Conservation (phyloP, 805 yeast species). For the Candida oleophila region DNA sequence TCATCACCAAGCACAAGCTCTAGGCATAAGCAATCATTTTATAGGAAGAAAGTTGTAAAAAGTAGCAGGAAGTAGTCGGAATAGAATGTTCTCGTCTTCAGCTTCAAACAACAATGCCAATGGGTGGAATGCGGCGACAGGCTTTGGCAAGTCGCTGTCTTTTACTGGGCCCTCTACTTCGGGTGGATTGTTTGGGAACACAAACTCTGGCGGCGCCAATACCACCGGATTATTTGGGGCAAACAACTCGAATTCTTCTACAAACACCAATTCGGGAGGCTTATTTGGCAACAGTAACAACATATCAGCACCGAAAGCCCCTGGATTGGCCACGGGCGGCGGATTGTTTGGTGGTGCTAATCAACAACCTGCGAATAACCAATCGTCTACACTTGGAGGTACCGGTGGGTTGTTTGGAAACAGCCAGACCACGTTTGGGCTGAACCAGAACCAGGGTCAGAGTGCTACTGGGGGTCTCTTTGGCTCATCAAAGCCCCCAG, state of each 20-base stretch:
- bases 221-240: constrained; percentile 26
- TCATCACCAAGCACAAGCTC: too few relatives aligned
- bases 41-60: too few relatives aligned
- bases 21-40: too few relatives aligned
- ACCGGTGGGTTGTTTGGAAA: constrained; percentile 22
- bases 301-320: constrained; percentile 11
- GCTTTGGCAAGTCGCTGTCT: constrained; percentile 22
- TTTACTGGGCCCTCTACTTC: constrained; percentile 16
- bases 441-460: neutral
- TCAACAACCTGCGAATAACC: neutral
- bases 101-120: constrained; percentile 9
- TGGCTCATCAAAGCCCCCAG: constrained; percentile 14
- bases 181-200: constrained; percentile 16
- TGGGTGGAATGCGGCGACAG: constrained; percentile 20
- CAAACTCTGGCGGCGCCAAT: constrained; percentile 12
- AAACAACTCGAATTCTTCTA: constrained; percentile 10
- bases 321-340: constrained; percentile 14
- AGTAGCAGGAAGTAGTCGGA: too few relatives aligned
- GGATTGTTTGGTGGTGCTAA: constrained; percentile 14
- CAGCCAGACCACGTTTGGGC: too few relatives aligned
- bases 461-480: constrained; percentile 14
- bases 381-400: constrained; percentile 2
- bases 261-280: constrained; percentile 15
- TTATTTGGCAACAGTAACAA: constrained; percentile 17
- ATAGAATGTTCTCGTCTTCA: constrained; percentile 8